phyloP scores from a whole-genome alignment of 768 basidiomycete species.

The Xerocomellus chrysenteron region DNA sequence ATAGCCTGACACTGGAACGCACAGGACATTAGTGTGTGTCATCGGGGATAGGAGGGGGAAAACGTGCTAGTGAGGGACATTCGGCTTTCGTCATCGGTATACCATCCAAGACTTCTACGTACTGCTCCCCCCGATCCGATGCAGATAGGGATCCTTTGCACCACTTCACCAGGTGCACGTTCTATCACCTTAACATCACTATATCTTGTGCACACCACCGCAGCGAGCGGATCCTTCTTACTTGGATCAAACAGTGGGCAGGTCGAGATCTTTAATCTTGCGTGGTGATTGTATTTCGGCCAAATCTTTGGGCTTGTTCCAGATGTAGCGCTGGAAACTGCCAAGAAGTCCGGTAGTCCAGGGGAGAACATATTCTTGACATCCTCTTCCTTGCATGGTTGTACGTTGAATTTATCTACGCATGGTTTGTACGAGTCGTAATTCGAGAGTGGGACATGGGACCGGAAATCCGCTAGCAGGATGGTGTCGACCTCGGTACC shows the following conservation, averaged over 20 bases:
- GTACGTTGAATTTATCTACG: slow-evolving; percentile 8
- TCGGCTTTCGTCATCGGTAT: too few species aligned
- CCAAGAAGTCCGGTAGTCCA: slow-evolving; percentile 14
- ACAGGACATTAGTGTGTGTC: neutral
- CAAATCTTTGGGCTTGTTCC: too few species aligned
- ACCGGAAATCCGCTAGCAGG: slow-evolving; percentile 5
- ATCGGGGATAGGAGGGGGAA: neutral
- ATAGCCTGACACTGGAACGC: slow-evolving; percentile 6
- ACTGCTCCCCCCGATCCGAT: neutral
- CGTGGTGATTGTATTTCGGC: too few species aligned
- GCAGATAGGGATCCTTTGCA: slow-evolving; percentile 10
- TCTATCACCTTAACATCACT: too few species aligned
- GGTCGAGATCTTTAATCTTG: too few species aligned
- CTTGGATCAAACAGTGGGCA: too few species aligned
- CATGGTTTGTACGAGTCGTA: slow-evolving; percentile 20
- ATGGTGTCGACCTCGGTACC: too few species aligned
- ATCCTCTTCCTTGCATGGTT: slow-evolving; percentile 19
- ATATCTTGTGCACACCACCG: too few species aligned
- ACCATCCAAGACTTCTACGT: slow-evolving; percentile 12
- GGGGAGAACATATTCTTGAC: slow-evolving; percentile 20
- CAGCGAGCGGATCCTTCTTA: too few species aligned
- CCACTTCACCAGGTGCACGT: slow-evolving; percentile 1
- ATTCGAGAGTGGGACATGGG: slow-evolving; percentile 4
- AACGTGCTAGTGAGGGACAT: neutral
- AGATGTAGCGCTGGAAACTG: slow-evolving; percentile 14